A percentile compares a stretch with the other conserved stretches of the same genome.
Evolutionary conservation across 2,329 filamentous ascomycete species (phyloP).

Genomic region (Penicillium expansum): DNA sequence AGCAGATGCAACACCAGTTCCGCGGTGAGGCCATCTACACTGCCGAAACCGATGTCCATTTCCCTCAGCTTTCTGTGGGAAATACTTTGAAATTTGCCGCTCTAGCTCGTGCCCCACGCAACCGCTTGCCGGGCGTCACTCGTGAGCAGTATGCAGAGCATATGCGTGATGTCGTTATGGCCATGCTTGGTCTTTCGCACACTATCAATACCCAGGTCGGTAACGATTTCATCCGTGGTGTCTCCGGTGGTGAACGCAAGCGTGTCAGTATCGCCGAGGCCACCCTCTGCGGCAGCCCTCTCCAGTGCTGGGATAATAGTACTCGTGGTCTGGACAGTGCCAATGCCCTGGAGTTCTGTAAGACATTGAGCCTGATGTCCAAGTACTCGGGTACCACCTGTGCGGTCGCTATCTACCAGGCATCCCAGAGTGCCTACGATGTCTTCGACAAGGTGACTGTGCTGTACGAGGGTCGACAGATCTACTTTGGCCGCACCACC

Average conservation of each 20-base stretch:
- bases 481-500: conserved; percentile 67
- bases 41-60: conserved; percentile 80
- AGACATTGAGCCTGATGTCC: conserved; percentile 50
- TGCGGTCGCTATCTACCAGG: conserved; percentile 58
- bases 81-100: conserved; percentile 78
- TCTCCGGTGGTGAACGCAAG: conserved; percentile 61
- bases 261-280: conserved; percentile 61
- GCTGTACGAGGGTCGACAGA: conserved; percentile 72
- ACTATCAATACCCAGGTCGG: conserved; percentile 51
- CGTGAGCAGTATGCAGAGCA: conserved; percentile 45
- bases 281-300: conserved; percentile 46
- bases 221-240: conserved; percentile 60
- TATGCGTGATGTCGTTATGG: conserved; percentile 48
- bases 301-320: conserved; percentile 51
- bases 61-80: conserved; percentile 72
- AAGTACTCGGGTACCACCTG: conserved; percentile 51
- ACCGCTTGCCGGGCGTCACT: conserved; percentile 39
- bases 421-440: conserved; percentile 50
- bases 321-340: conserved; percentile 54
- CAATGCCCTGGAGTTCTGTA: conserved; percentile 57
- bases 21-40: conserved; percentile 85
- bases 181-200: conserved; percentile 48
- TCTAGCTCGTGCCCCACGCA: conserved; percentile 55
- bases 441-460: conserved; percentile 71
- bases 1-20: conserved; percentile 70